Evolutionary conservation across 352 stramenopile species (phyloP), one percentile per base, ranked within the genome.

Genomic region (Phytophthora tentaculata): DNA sequence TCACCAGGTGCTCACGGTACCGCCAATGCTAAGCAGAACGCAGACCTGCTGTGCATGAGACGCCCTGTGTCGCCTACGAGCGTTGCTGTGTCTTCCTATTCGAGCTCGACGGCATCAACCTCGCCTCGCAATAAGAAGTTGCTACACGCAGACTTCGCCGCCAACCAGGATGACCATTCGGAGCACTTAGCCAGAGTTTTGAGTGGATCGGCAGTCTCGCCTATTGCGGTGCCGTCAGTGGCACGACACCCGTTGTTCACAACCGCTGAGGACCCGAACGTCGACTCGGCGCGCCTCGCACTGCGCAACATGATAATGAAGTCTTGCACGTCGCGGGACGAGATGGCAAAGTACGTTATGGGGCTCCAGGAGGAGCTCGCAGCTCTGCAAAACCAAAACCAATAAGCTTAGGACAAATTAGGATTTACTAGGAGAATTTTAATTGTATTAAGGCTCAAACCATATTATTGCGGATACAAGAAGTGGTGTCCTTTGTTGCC

Each of bases 341-440:
- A 87, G 45, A 77, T 87, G 71, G 71, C 69, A 55, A 77, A 83
- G 74, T 87, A 87, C 61, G 79, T 84, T 14, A 69, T 81, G 49
- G 78, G 74, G 7, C 76, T 87, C 19, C 76, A 87, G 61, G 79
- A 87, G 53, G 79, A 87, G 54, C 76, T 87, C 32, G 74, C 74
- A 32, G 73, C 69, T 14, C 50, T 87, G 55, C 76, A 83, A 63
- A 62, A 68, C 47, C 70, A 80, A 22, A 64, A 63, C 62, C 37
- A 71, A 50, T 71, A 61, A 69, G 44, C 41, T 59, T 56, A 66
- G 28, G 48, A 58, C 29, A 48, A 19, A 67, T 57, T 68, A 69
- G 54, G 52, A 61, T 43, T 59, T n/a, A n/a, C n/a, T n/a, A n/a
- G n/a, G n/a, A 43, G 35, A 13, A 43, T n/a, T 43, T 48, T 61